These are phyloP conservation scores for Didymellaceae sp. DNA, from an alignment of 2,329 filamentous ascomycete genomes.

Conservation along the genomic window DNA sequence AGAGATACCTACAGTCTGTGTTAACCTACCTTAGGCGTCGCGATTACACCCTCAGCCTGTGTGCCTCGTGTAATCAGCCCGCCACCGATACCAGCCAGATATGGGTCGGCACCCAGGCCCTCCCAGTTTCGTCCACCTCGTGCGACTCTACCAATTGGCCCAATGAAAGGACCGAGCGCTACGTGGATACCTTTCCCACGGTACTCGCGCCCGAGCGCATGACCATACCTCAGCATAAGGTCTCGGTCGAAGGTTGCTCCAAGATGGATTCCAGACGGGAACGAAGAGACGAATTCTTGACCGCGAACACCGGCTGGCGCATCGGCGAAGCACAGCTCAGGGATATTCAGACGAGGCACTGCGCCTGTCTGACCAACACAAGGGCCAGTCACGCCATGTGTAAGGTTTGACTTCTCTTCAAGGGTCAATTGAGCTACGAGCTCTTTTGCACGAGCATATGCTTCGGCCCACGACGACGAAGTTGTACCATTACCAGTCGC, in stretches of 20 bases:
- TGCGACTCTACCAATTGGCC: conserved; percentile 73
- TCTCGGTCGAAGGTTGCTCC: conserved; percentile 76
- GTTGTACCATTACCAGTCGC: conserved; percentile 35
- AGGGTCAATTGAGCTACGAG: conserved; percentile 51
- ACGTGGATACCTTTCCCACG: conserved; percentile 75
- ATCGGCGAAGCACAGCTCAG: conserved; percentile 49
- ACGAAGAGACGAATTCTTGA: conserved; percentile 41
- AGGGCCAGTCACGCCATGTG: conserved; percentile 40
- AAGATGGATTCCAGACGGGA: conserved; percentile 45
- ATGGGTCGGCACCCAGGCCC: conserved; percentile 72
- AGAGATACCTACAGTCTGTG: no score
- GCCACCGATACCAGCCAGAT: conserved; percentile 62
- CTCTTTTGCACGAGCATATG: conserved; percentile 46
- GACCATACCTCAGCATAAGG: conserved; percentile 70
- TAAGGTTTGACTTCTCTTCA: conserved; percentile 53
- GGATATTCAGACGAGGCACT: conserved; percentile 47
- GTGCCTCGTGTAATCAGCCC: conserved; percentile 60
- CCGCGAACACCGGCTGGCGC: conserved; percentile 44
- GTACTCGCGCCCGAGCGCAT: conserved; percentile 73
- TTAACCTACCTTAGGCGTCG: conserved; percentile 28
- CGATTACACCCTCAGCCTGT: conserved; percentile 57
- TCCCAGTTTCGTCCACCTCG: conserved; percentile 78
- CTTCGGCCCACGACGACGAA: conserved; percentile 32
- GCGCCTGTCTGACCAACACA: conserved; percentile 48
- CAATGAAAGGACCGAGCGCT: conserved; percentile 72